These are phyloP conservation scores for Hippophae rhamnoides DNA, from an alignment of 306 rosid species.

Conservation along the genomic window DNA sequence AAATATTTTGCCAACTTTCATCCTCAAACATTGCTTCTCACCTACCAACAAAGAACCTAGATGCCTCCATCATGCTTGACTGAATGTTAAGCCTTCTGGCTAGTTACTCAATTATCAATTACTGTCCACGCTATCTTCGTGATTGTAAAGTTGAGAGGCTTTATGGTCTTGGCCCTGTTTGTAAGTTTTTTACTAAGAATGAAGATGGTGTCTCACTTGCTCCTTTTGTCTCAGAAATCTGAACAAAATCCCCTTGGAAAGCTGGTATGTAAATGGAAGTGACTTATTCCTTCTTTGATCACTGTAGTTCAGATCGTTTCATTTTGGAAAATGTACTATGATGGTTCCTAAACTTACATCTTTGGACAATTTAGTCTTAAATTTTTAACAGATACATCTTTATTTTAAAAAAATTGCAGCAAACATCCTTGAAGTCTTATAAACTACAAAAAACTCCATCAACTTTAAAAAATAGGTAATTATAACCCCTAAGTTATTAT, in stretches of 20 bases:
- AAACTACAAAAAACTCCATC: no score
- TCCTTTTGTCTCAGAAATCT: slow-evolving; percentile 18
- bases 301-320: no score
- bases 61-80: slow-evolving; percentile 39
- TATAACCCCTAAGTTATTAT: no score
- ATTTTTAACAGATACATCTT: no score
- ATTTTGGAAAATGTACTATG: no score
- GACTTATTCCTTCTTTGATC: no score
- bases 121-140: slow-evolving; percentile 12
- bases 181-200: slow-evolving; percentile 18
- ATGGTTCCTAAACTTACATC: no score
- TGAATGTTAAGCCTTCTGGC: slow-evolving; percentile 41
- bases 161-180: slow-evolving; percentile 29
- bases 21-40: slow-evolving; percentile 20
- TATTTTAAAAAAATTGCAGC: no score
- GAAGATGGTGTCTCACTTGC: slow-evolving; percentile 38
- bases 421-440: no score
- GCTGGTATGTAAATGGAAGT: slow-evolving; percentile 24
- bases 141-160: slow-evolving; percentile 7
- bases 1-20: slow-evolving; percentile 16
- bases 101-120: slow-evolving; percentile 30
- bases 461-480: no score
- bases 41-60: slow-evolving; percentile 25
- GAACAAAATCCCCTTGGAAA: slow-evolving; percentile 25
- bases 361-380: no score